Conservation (phyloP, 495 filamentous ascomycete species). For the Aspergillus ellipticus region DNA sequence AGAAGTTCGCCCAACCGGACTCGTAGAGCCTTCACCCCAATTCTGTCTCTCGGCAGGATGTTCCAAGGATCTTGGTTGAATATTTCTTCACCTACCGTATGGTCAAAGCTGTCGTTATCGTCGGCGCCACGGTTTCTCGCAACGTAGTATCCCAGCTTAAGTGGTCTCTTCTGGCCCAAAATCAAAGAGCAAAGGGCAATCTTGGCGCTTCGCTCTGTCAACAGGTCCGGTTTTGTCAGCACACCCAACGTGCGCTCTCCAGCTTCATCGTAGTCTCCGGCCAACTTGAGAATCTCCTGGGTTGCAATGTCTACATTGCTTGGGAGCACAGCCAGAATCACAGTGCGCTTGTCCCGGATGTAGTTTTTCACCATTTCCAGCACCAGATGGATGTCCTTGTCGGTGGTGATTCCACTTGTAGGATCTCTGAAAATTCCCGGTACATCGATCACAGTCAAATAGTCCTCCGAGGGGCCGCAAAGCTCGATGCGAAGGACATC, state of each 20-base stretch:
- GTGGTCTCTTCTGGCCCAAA: not conserved
- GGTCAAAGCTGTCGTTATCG: not conserved
- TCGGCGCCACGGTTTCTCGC: not conserved
- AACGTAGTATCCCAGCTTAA: not conserved
- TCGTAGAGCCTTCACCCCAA: not conserved
- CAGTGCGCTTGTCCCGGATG: constrained; percentile 49
- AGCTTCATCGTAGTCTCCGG: constrained; percentile 44
- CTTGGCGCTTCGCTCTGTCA: constrained; percentile 31
- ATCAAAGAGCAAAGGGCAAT: constrained; percentile 19
- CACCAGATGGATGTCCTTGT: constrained; percentile 47
- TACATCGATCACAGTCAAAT: constrained; percentile 61
- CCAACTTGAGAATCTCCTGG: constrained; percentile 57
- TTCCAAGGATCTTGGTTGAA: not conserved
- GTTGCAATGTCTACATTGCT: constrained; percentile 61
- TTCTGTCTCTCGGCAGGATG: not conserved
- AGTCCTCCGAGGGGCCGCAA: constrained; percentile 50
- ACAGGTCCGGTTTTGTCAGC: constrained; percentile 59
- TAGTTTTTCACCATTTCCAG: constrained; percentile 52
- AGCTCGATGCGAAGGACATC: constrained; percentile 60
- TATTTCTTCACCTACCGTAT: not conserved
- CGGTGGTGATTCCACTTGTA: constrained; percentile 45
- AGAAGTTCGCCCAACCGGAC: not conserved
- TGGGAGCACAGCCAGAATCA: constrained; percentile 58
- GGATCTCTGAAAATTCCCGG: constrained; percentile 61
- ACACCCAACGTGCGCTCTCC: constrained; percentile 55